Conservation (phyloP, 176 grass and related monocot genomes). For the maize (Zea mays) region DNA sequence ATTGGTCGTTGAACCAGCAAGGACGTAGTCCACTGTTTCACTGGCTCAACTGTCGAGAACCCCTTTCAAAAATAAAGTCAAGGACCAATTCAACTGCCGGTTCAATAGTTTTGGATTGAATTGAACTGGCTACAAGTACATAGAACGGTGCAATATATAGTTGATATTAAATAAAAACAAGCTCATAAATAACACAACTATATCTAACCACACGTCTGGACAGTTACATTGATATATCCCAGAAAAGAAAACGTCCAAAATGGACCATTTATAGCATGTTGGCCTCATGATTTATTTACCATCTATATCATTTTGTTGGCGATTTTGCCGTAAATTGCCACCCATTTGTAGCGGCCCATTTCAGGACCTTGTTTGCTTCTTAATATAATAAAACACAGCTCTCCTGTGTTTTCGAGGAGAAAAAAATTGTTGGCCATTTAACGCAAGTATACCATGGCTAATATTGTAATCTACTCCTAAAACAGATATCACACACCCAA, state of each 20-base stretch:
- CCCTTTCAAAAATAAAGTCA: background rate
- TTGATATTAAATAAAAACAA: background rate
- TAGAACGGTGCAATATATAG: too few species aligned
- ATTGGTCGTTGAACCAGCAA: background rate
- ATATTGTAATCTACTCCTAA: background rate
- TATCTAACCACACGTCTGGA: background rate
- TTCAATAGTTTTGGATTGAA: background rate
- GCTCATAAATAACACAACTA: background rate
- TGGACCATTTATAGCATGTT: background rate
- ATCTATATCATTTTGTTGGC: background rate
- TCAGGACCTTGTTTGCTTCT: too few species aligned
- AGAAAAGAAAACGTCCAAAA: too few species aligned
- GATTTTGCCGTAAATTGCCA: too few species aligned
- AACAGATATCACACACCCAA: slow-evolving; percentile 96
- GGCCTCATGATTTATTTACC: background rate
- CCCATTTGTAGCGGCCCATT: too few species aligned
- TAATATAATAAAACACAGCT: too few species aligned
- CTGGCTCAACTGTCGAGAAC: background rate
- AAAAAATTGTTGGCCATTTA: background rate
- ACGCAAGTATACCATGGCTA: background rate
- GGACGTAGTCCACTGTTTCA: background rate
- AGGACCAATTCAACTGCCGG: background rate
- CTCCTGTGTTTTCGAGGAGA: too few species aligned
- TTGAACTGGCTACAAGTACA: background rate
- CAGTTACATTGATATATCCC: background rate